Evolutionary conservation across 768 basidiomycete genomes (phyloP).

Genomic region (Leucocoprinus birnbaumii): DNA sequence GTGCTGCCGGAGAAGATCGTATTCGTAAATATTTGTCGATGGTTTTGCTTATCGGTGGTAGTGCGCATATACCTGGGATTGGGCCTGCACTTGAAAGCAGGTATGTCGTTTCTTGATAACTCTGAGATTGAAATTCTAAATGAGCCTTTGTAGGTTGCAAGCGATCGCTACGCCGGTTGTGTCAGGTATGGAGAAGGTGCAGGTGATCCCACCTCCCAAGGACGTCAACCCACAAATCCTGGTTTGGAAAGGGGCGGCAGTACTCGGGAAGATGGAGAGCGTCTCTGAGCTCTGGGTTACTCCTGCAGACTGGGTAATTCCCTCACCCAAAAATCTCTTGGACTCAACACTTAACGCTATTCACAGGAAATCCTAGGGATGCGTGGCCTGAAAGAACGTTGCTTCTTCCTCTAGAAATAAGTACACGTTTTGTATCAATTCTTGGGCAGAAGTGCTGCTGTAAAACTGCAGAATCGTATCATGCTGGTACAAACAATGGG

Average conservation of each 20-base stretch:
- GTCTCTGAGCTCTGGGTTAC: slow-evolving; percentile 90
- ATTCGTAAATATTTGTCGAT: slow-evolving; percentile 87
- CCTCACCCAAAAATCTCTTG: background rate
- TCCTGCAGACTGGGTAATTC: slow-evolving; percentile 77
- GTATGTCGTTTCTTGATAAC: slow-evolving; percentile 33
- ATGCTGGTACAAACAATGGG: background rate
- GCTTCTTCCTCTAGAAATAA: slow-evolving; percentile 69
- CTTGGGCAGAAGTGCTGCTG: background rate
- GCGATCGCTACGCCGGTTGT: slow-evolving; percentile 84
- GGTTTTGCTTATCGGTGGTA: slow-evolving; percentile 85
- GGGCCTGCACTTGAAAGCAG: slow-evolving; percentile 86
- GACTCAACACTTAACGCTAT: background rate
- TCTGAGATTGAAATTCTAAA: background rate
- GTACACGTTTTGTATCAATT: background rate
- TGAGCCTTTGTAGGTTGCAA: slow-evolving; percentile 50
- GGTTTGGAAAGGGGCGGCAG: slow-evolving; percentile 93
- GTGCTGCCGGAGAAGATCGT: slow-evolving; percentile 88
- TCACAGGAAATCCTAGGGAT: slow-evolving; percentile 72
- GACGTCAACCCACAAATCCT: slow-evolving; percentile 89
- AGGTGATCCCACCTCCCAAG: slow-evolving; percentile 92
- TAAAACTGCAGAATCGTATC: background rate
- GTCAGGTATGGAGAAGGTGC: slow-evolving; percentile 82
- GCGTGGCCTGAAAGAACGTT: slow-evolving; percentile 78
- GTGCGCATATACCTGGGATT: slow-evolving; percentile 77
- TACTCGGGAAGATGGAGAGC: slow-evolving; percentile 89